Conservation (phyloP, 345 rosid genomes). For the Kandelia obovata region DNA sequence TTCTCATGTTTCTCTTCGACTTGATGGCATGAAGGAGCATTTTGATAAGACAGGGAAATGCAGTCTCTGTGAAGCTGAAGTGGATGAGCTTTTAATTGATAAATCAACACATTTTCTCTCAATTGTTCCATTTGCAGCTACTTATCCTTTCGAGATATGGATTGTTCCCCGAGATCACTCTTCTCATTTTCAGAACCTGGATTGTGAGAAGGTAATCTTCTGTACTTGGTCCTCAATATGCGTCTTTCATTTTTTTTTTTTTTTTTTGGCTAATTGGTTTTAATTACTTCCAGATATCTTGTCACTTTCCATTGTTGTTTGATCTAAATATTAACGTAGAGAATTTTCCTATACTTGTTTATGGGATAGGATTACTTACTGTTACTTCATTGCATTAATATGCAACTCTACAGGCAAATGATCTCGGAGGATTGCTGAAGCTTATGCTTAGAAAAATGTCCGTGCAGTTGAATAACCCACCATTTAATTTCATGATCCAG, state of each 20-base stretch:
- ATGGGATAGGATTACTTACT: neutral
- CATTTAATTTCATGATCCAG: conserved; percentile 86
- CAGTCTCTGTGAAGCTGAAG: conserved; percentile 55
- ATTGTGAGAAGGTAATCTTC: conserved; percentile 46
- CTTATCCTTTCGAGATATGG: conserved; percentile 85
- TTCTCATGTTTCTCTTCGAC: conserved; percentile 48
- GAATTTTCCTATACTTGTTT: too few relatives aligned
- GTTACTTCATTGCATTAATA: neutral
- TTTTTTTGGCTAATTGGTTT: neutral
- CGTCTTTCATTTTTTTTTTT: neutral
- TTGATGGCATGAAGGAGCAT: conserved; percentile 57
- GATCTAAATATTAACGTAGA: too few relatives aligned
- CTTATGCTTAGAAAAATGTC: conserved; percentile 65
- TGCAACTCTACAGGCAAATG: conserved; percentile 53
- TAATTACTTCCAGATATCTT: too few relatives aligned
- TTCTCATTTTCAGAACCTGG: conserved; percentile 67
- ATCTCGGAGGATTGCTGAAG: conserved; percentile 67
- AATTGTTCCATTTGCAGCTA: conserved; percentile 59
- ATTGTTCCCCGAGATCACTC: conserved; percentile 63
- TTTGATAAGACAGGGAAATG: conserved; percentile 61
- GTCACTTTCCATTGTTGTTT: too few relatives aligned
- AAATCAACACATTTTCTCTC: conserved; percentile 61
- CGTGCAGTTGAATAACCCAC: conserved; percentile 58
- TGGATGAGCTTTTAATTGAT: conserved; percentile 50
- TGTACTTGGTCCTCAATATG: neutral